Conservation (phyloP, 75 land plant genomes). For the Picea sitchensis region DNA sequence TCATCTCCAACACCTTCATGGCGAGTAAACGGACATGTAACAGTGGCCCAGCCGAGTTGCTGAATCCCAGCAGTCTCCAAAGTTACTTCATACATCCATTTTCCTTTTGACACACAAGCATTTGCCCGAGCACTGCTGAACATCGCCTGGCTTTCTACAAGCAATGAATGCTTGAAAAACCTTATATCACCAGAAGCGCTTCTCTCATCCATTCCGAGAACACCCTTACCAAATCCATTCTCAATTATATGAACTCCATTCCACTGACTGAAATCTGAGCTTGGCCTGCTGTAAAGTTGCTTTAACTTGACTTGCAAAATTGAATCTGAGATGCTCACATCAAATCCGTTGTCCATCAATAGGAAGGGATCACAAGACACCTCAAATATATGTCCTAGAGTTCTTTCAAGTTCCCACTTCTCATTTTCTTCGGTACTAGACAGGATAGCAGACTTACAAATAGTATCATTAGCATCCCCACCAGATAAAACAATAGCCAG, state of each 20-base stretch:
- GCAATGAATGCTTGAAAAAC: conserved; percentile 30
- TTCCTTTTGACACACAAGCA: conserved; percentile 77
- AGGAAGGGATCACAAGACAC: conserved; percentile 35
- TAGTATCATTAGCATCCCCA: conserved; percentile 20
- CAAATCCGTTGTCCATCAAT: conserved; percentile 17
- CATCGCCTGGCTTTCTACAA: conserved; percentile 73
- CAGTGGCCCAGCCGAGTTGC: conserved; percentile 95
- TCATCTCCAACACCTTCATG: conserved; percentile 94
- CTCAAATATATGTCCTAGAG: conserved; percentile 68
- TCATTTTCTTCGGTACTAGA: conserved; percentile 54
- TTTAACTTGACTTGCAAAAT: conserved; percentile 22
- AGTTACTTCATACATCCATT: conserved; percentile 96
- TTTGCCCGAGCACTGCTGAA: conserved; percentile 91
- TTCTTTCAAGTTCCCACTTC: conserved; percentile 57
- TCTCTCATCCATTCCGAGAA: conserved; percentile 50
- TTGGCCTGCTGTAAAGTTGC: conserved; percentile 2
- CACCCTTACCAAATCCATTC: conserved; percentile 13
- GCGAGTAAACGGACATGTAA: conserved; percentile 75
- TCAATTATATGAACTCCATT: conserved; percentile 49
- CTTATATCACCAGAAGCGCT: conserved; percentile 71
- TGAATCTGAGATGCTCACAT: conserved; percentile 17
- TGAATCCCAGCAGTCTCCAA: conserved; percentile 90
- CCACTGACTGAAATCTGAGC: conserved; percentile 13
- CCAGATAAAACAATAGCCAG: conserved; percentile 44
- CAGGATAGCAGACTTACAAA: conserved; percentile 30